Conservation (phyloP, 768 basidiomycete species). For the Imleria badia region DNA sequence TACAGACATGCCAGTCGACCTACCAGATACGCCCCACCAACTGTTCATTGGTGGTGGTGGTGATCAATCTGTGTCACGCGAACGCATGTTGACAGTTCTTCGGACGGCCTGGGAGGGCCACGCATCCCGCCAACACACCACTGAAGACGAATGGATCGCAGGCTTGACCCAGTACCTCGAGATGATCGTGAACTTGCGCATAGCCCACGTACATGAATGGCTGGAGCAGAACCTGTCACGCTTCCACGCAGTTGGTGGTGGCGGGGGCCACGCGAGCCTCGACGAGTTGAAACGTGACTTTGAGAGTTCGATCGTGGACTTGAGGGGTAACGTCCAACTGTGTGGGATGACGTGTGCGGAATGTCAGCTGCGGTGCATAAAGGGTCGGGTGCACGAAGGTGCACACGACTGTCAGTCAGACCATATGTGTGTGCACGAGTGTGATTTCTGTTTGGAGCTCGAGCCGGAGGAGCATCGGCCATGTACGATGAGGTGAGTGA, state of each 20-base stretch:
- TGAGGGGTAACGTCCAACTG: conserved; percentile 46
- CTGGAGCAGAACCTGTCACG: conserved; percentile 46
- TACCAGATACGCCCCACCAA: conserved; percentile 35
- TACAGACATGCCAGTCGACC: conserved; percentile 41
- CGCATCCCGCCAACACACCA: conserved; percentile 15
- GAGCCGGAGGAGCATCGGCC: conserved; percentile 31
- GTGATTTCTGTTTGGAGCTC: conserved; percentile 38
- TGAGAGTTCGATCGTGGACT: conserved; percentile 42
- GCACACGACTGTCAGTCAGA: conserved; percentile 50
- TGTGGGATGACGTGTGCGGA: conserved; percentile 47
- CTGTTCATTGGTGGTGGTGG: conserved; percentile 34
- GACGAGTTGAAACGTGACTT: conserved; percentile 45
- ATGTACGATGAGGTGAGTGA: conserved; percentile 50
- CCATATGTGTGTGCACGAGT: conserved; percentile 46
- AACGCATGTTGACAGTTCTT: conserved; percentile 10
- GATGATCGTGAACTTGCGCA: conserved; percentile 40
- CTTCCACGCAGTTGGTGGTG: conserved; percentile 34
- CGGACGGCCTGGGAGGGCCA: conserved; percentile 19
- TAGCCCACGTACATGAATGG: conserved; percentile 52
- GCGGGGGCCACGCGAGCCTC: conserved; percentile 39
- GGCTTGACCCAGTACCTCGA: conserved; percentile 40
- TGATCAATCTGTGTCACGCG: conserved; percentile 21
- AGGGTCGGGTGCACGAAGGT: conserved; percentile 43
- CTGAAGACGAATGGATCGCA: conserved; percentile 38
- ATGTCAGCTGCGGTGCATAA: conserved; percentile 53